A percentile compares a stretch with the other conserved stretches of the same genome.
Conservation (phyloP, 805 yeast genomes). For the Starmerella gropengiesseri region DNA sequence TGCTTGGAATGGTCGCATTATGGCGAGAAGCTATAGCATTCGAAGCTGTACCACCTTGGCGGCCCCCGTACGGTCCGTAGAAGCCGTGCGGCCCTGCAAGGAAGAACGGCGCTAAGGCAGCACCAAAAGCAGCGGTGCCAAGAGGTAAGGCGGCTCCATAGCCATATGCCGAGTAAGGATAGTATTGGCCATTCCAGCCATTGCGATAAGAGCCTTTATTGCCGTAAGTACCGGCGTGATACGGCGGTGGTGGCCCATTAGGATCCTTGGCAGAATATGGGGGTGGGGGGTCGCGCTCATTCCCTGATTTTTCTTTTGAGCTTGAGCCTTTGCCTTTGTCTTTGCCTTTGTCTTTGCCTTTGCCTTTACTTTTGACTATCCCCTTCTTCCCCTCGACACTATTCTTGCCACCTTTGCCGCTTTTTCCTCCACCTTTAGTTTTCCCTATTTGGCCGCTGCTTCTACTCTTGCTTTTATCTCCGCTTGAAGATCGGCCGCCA, state of each 20-base stretch:
- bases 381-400: neutral
- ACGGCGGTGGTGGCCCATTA: conserved; percentile 2
- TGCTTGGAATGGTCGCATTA: neutral
- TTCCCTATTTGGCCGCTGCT: neutral
- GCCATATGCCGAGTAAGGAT: conserved; percentile 6
- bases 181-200: conserved; percentile 14
- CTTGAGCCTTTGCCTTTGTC: neutral
- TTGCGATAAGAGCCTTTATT: neutral
- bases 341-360: neutral
- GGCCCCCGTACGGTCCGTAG: conserved; percentile 9
- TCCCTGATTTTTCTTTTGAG: neutral
- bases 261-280: neutral
- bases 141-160: conserved; percentile 3
- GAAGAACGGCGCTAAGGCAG: conserved; percentile 5
- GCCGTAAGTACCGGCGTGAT: conserved; percentile 1
- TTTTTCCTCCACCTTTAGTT: neutral
- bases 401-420: neutral
- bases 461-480: no score
- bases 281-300: neutral
- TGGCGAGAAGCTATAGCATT: neutral
- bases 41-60: neutral
- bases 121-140: neutral
- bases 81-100: conserved; percentile 14
- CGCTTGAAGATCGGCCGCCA: no score
- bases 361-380: neutral